Base-by-base conservation (phyloP, 116 monocot genomes). In the Papilionanthe hybrid region DNA sequence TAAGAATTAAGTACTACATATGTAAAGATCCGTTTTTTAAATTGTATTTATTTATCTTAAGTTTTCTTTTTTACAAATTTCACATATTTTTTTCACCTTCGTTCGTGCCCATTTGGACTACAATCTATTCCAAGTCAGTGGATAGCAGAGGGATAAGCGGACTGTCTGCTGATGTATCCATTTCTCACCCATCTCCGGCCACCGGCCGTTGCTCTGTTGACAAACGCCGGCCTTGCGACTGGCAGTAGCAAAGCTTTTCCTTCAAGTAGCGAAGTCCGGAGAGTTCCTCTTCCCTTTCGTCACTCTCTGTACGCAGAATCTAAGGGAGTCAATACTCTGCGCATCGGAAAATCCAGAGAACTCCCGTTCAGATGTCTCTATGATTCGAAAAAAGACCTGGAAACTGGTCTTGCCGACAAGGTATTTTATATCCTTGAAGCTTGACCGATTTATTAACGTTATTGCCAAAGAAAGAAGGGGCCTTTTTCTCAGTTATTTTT, bases 321-420 rank as follows among this genome's bases (percentile, higher is more conserved):
- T 32, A 82, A 49, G 42, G 68, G 32, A 68, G 22, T 67, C 77
- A 68, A 77, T 69, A 37, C 53, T 30, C 82, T 77, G 19, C 7
- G 48, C 28, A 30, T 13, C 47, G 13, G 56, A 32, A 82, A 68
- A 30, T 32, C 4, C 11, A 82, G 82, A 53, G 67, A 68, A 47
- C 68, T 75, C 47, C 15, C 44, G 29, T 77, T 82, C 53, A 28
- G 69, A 30, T 82, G 82, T 29, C 77, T 82, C 42, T 69, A 55
- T 48, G 68, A 82, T 32, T 7, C 22, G 12, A 82, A 82, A 42
- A 76, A 82, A 15, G 49, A 77, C 43, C 42, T 42, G 68, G 67
- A 50, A 11, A 23, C 44, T 41, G 23, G 37, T 69, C n/a, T 76
- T 1, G 27, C 77, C 0, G 68, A 82, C 47, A 82, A 82, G 82